Evolutionary conservation across 2,329 filamentous ascomycete species (phyloP), one percentile per base, ranked within the genome.

Genomic region (Akanthomyces muscarius): DNA sequence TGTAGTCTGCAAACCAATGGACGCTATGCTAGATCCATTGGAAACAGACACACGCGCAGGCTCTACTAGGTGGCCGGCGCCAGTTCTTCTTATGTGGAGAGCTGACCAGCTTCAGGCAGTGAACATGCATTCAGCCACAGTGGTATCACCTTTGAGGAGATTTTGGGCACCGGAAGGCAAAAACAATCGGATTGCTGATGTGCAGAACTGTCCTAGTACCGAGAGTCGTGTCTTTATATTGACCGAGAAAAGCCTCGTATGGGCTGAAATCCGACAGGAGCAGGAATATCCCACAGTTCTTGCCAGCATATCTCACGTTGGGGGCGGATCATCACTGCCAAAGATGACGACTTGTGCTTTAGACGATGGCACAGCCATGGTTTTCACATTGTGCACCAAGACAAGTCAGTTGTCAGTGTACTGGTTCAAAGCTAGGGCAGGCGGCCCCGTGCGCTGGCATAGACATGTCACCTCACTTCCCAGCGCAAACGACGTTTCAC

Each of bases 21-120:
- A n/a, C 30, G 51, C 51, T 6, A n/a, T 5, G 10, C 23, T 44
- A 7, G 52, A 64, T 45, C 38, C 5, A 50, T 52, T 14, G 60
- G 66, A 48, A 63, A 67, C 10, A 45, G 23, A 42, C 14, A 33
- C 18, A 11, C 16, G 65, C 36, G 7, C 66, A 67, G 48, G 8
- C 68, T 21, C 8, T 28, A 66, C 5, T 68, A 18, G 13, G n/a
- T 52, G 16, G 8, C 8, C 53, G 8, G n/a, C 4, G 8, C 55
- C 61, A 6, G 47, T 72, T 64, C 25, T 77, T 5, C 56, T 78
- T 23, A 65, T 78, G 38, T 79, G 77, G 77, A 78, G 74, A 47
- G 69, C 70, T 21, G 68, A 72, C 36, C 70, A 66, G 16, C 69
- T 78, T 11, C 72, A 74, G 51, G 66, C 75, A 5, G 66, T 79